phyloP scores from a whole-genome alignment of 257 asterid genomes.

The Solanum sejunctum region DNA sequence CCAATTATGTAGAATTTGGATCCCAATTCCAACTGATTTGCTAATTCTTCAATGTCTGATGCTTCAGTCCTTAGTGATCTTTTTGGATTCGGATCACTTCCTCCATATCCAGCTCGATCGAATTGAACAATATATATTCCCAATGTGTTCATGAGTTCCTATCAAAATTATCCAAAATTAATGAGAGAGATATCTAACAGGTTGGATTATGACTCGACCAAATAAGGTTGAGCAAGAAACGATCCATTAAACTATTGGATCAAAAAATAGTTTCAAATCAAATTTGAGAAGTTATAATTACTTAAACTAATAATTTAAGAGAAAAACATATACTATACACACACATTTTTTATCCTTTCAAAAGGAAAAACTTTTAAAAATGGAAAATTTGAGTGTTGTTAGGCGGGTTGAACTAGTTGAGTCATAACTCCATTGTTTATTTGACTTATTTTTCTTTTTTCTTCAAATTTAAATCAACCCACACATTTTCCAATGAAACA shows the following conservation, averaged over 20 bases:
- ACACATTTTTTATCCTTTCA: neutral
- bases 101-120: conserved; percentile 96
- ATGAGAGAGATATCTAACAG: neutral
- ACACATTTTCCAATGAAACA: too few relatives aligned
- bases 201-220: neutral
- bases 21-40: conserved; percentile 59
- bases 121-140: conserved; percentile 47
- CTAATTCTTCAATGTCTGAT: conserved; percentile 76
- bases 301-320: neutral
- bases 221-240: neutral
- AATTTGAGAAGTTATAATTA: neutral
- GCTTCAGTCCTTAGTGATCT: conserved; percentile 68
- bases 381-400: neutral
- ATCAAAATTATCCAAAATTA: neutral
- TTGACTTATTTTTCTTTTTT: neutral
- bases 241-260: neutral
- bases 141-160: conserved; percentile 61
- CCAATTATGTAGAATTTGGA: conserved; percentile 63
- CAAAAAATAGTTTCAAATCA: neutral
- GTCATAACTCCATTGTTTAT: neutral
- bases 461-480: neutral
- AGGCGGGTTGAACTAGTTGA: neutral
- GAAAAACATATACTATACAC: neutral
- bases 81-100: conserved; percentile 77
- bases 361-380: too few relatives aligned